Evolutionary conservation across 257 asterid genomes (phyloP), one percentile per base, ranked within the genome.

Genomic region (Fraxinus americana): DNA sequence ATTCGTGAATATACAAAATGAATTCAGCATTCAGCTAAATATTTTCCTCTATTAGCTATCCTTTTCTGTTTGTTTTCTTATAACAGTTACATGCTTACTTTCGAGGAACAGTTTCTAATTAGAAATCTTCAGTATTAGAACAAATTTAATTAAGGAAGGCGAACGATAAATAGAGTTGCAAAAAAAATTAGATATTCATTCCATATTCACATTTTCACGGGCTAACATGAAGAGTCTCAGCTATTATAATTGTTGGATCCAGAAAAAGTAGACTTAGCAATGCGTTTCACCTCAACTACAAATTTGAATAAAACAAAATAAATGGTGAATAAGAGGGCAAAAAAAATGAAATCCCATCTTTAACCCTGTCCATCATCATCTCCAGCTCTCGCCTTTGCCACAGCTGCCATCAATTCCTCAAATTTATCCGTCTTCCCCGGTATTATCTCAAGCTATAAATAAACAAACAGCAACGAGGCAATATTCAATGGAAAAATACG

Each of bases 391-490:
- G 77, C 85, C 75, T 86, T 87, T 17, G 88, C 89, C 43, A 91
- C 88, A 23, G 89, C 84, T 39, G 87, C 92, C 90, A 83, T 89
- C 82, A 83, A 54, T 76, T 87, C 92, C 21, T 89, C 88, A 57
- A 83, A 83, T 45, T 87, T 87, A 34, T 85, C 92, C 2, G 89
- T 80, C 88, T 83, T 89, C n/a, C 85, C 88, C 79, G 80, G 80
- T 63, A 84, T 88, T 61, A 89, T 80, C 82, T 89, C 91, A 78
- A 89, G 82, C 92, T 89, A n/a, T n/a, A n/a, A n/a, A 76, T 16
- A 21, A 75, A 41, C 75, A 71, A 77, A 70, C 13, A 69, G 35
- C 7, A 45, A 70, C 2, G 36, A 54, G 25, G 16, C 54, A 12
- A 13, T 25, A 38, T 67, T 77, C 43, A 70, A 72, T 61, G 23